These are phyloP conservation scores for Climacium dendroides DNA, from an alignment of 225 moss, liverwort and hornwort species.

Conservation along the genomic window DNA sequence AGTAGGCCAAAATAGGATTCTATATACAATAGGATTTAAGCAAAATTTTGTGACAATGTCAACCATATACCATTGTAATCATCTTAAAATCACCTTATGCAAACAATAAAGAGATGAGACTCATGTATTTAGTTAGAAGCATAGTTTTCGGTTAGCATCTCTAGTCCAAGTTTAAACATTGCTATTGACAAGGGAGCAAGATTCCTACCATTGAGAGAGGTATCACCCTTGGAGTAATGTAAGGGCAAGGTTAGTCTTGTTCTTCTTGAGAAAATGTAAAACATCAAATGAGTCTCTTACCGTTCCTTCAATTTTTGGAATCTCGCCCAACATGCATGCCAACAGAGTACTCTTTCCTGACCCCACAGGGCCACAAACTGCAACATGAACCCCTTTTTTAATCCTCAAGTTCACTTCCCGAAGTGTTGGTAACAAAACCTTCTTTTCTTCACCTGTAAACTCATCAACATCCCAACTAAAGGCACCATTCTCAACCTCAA, in stretches of 20 bases:
- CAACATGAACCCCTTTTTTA: constrained; percentile 21
- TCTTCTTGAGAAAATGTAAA: not conserved
- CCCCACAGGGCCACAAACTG: constrained; percentile 40
- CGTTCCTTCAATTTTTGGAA: constrained; percentile 34
- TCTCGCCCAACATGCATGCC: constrained; percentile 45
- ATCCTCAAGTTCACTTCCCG: constrained; percentile 18
- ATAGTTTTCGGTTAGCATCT: not conserved
- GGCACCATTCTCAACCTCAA: constrained; percentile 12
- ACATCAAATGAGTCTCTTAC: not conserved
- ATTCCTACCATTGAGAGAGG: not conserved
- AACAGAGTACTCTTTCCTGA: constrained; percentile 48
- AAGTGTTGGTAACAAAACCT: not conserved
- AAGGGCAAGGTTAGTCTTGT: not conserved
- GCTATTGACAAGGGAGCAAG: not conserved
- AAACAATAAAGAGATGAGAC: no score
- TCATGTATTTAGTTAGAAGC: not conserved
- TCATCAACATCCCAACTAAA: constrained; percentile 15
- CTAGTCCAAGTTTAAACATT: not conserved
- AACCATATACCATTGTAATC: not conserved
- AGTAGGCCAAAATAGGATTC: not conserved
- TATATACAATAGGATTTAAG: not conserved
- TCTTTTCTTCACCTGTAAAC: not conserved
- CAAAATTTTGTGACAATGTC: not conserved
- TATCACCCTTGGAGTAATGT: not conserved
- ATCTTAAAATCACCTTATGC: not conserved